Evolutionary conservation across 2,329 filamentous ascomycete species (phyloP).

Genomic region (Acephala macrosclerotiorum): DNA sequence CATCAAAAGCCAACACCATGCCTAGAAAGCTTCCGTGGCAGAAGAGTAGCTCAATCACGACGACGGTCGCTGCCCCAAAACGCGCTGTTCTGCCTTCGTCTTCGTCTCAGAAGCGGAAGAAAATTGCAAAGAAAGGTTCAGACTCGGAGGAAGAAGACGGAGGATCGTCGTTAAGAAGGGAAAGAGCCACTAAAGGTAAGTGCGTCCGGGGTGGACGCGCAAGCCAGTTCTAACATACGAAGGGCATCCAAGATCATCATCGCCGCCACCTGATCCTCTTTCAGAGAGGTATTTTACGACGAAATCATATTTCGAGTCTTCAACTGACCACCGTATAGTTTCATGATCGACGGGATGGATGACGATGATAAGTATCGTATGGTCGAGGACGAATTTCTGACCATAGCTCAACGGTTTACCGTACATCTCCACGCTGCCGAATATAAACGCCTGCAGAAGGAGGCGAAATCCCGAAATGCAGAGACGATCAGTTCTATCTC

Average conservation of each 20-base stretch:
- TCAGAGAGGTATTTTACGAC: slow-evolving; percentile 51
- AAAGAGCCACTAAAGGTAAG: not conserved
- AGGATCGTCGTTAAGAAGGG: slow-evolving; percentile 9
- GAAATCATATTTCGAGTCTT: not conserved
- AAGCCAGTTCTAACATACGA: slow-evolving; percentile 6
- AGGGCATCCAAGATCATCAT: slow-evolving; percentile 54
- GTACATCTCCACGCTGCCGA: slow-evolving; percentile 79
- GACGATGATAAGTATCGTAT: slow-evolving; percentile 80
- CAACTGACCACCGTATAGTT: slow-evolving; percentile 35
- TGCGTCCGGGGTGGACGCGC: not conserved
- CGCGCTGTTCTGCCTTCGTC: slow-evolving; percentile 13
- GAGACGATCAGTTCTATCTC: slow-evolving; percentile 50
- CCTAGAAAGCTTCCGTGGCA: slow-evolving; percentile 40
- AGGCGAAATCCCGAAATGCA: slow-evolving; percentile 61
- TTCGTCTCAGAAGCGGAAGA: slow-evolving; percentile 28
- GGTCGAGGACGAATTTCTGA: slow-evolving; percentile 82
- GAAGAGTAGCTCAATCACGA: slow-evolving; percentile 21
- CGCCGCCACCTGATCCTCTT: slow-evolving; percentile 58
- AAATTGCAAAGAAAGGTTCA: slow-evolving; percentile 7
- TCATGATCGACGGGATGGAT: slow-evolving; percentile 69
- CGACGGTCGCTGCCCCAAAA: slow-evolving; percentile 17
- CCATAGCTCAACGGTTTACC: slow-evolving; percentile 73
- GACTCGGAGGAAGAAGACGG: slow-evolving; percentile 19
- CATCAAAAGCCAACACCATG: slow-evolving; percentile 26
- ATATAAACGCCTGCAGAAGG: slow-evolving; percentile 71